These are phyloP conservation scores for Pneumocystis wakefieldiae DNA, from an alignment of 1,139 yeast species.

Conservation along the genomic window DNA sequence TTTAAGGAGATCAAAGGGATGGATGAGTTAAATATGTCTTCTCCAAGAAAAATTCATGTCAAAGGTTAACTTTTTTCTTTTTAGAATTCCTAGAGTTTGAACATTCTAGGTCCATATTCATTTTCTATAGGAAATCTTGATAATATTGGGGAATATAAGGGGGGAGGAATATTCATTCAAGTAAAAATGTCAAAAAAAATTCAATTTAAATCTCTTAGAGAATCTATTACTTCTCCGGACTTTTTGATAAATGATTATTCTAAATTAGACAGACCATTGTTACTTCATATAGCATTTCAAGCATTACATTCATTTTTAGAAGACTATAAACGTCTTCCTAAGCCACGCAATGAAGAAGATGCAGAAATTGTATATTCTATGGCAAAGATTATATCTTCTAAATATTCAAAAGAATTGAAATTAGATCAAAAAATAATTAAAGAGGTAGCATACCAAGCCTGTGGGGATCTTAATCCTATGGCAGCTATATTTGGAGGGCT, in stretches of 20 bases:
- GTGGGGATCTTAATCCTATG: slow-evolving; percentile 83
- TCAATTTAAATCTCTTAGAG: slow-evolving; percentile 46
- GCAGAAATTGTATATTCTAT: slow-evolving; percentile 51
- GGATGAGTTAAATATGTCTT: slow-evolving; percentile 34
- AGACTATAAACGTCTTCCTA: slow-evolving; percentile 50
- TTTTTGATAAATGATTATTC: slow-evolving; percentile 74
- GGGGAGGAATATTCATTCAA: slow-evolving; percentile 85
- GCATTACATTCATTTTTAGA: slow-evolving; percentile 65
- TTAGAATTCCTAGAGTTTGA: neutral
- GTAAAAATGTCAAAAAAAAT: slow-evolving; percentile 66
- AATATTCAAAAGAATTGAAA: slow-evolving; percentile 40
- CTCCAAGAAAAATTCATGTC: slow-evolving; percentile 40
- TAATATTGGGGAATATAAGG: slow-evolving; percentile 38
- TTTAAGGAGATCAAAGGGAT: slow-evolving; percentile 75
- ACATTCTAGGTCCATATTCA: slow-evolving; percentile 63
- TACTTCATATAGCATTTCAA: slow-evolving; percentile 80
- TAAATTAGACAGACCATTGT: slow-evolving; percentile 81
- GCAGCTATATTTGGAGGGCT: slow-evolving; percentile 88
- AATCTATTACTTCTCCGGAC: slow-evolving; percentile 66
- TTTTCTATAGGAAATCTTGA: slow-evolving; percentile 46
- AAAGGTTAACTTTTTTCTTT: slow-evolving; percentile 37
- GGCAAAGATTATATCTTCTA: slow-evolving; percentile 46
- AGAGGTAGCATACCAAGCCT: slow-evolving; percentile 69
- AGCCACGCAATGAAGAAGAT: slow-evolving; percentile 62
- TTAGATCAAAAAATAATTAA: slow-evolving; percentile 51